Percentiles rank a stretch among this genome's conserved stretches.
phyloP scores from a whole-genome alignment of 768 basidiomycete species.

The Serendipita indica region DNA sequence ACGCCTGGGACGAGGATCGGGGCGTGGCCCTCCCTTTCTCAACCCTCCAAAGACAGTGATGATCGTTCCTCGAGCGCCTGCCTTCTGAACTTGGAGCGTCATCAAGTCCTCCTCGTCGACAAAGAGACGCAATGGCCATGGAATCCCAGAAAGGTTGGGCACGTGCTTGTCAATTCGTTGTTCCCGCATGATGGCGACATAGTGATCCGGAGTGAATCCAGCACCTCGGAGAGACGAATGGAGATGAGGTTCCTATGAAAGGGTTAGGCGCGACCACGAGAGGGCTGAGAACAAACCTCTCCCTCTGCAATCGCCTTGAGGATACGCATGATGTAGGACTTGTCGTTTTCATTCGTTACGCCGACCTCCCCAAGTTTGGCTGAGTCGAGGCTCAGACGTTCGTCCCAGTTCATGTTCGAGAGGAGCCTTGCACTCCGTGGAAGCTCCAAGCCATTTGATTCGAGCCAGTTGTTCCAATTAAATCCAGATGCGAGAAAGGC shows the following conservation, averaged over 20 bases:
- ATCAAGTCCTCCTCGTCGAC: conserved; percentile 6
- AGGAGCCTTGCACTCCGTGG: neutral
- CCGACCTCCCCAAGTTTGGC: neutral
- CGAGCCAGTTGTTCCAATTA: neutral
- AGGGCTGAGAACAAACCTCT: neutral
- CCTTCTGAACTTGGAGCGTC: conserved; percentile 1
- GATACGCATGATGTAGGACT: conserved; percentile 5
- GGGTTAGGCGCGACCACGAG: neutral
- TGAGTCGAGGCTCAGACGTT: neutral
- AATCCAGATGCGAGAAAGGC: neutral
- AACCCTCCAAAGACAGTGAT: conserved; percentile 8
- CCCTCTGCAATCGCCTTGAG: conserved; percentile 4
- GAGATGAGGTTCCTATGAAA: neutral
- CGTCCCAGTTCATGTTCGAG: neutral
- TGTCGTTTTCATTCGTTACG: neutral
- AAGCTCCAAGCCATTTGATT: neutral
- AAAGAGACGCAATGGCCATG: conserved; percentile 5
- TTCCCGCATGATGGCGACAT: conserved; percentile 3
- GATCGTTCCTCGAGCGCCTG: conserved; percentile 7
- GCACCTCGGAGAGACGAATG: neutral
- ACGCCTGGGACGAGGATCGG: conserved; percentile 7
- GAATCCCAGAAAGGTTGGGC: conserved; percentile 5
- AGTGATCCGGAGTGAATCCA: neutral
- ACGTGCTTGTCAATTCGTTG: conserved; percentile 9
- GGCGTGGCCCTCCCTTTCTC: neutral